Evolutionary conservation across 1,284 basidiomycete species (phyloP).

Genomic region (Meira nashicola): DNA sequence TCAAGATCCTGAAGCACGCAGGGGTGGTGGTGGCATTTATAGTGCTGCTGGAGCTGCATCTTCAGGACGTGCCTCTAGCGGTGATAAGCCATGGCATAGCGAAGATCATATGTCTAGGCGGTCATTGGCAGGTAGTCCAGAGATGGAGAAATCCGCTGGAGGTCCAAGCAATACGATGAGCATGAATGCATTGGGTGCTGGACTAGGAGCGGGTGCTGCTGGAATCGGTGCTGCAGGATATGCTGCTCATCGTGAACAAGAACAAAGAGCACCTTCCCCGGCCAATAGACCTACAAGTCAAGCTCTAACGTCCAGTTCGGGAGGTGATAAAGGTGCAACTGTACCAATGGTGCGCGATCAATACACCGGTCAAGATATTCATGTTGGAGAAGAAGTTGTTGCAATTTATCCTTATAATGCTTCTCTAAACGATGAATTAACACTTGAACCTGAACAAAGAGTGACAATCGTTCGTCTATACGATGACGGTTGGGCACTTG

Average conservation of each 20-base stretch:
- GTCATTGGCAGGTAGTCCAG: conserved; percentile 8
- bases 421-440: conserved; percentile 44
- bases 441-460: conserved; percentile 31
- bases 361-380: conserved; percentile 45
- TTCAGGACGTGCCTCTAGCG: not conserved
- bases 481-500: conserved; percentile 47
- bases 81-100: conserved; percentile 35
- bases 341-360: conserved; percentile 42
- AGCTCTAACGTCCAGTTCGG: conserved; percentile 29
- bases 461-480: conserved; percentile 40
- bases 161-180: conserved; percentile 16
- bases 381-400: conserved; percentile 39
- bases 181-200: conserved; percentile 19
- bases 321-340: conserved; percentile 34
- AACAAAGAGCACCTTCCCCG: not conserved
- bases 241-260: not conserved
- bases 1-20: conserved; percentile 21
- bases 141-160: conserved; percentile 10
- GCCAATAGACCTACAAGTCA: conserved; percentile 17
- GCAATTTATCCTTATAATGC: conserved; percentile 49
- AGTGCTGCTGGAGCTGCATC: conserved; percentile 14
- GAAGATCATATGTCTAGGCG: conserved; percentile 29
- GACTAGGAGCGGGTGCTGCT: conserved; percentile 15
- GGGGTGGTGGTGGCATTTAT: conserved; percentile 22
- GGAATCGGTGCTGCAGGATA: conserved; percentile 23